phyloP scores from a whole-genome alignment of 2,329 filamentous ascomycete species.

The Coniochaeta sp. region DNA sequence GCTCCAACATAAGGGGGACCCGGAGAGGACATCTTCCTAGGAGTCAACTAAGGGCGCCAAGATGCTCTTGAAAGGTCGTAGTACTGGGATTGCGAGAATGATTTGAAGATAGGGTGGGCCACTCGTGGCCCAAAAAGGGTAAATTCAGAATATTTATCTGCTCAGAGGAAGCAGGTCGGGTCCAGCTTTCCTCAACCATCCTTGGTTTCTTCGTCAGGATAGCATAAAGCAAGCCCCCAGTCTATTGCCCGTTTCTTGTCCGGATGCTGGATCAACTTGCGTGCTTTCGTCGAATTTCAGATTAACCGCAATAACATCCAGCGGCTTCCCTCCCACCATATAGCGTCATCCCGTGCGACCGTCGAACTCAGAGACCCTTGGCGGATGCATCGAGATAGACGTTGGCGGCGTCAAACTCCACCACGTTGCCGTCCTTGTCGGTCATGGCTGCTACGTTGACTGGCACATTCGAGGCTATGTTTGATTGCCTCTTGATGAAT shows the following conservation, averaged over 20 bases:
- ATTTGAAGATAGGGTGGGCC: background rate
- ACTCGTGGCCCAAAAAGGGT: slow-evolving; percentile 1
- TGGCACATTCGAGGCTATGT: slow-evolving; percentile 17
- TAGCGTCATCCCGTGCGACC: background rate
- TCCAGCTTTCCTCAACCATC: background rate
- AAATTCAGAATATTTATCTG: slow-evolving; percentile 1
- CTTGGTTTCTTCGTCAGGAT: background rate
- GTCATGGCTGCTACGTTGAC: slow-evolving; percentile 39
- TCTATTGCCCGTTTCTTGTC: background rate
- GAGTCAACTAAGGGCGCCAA: too few relatives aligned
- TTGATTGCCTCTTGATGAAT: slow-evolving; percentile 24
- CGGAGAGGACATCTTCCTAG: too few relatives aligned
- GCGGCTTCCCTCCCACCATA: background rate
- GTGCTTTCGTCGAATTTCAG: background rate
- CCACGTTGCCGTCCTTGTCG: slow-evolving; percentile 33
- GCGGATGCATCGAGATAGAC: slow-evolving; percentile 33
- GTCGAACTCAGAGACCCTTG: slow-evolving; percentile 24
- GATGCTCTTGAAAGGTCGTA: background rate
- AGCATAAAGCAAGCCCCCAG: background rate
- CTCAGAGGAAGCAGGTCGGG: background rate
- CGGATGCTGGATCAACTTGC: background rate
- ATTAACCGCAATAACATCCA: background rate
- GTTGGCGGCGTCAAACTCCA: slow-evolving; percentile 33
- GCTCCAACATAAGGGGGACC: too few relatives aligned
- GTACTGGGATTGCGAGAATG: background rate